Evolutionary conservation across 192 early-diverging fungal genomes (phyloP), one percentile per base, ranked within the genome.

Genomic region (Backusella tuberculispora): DNA sequence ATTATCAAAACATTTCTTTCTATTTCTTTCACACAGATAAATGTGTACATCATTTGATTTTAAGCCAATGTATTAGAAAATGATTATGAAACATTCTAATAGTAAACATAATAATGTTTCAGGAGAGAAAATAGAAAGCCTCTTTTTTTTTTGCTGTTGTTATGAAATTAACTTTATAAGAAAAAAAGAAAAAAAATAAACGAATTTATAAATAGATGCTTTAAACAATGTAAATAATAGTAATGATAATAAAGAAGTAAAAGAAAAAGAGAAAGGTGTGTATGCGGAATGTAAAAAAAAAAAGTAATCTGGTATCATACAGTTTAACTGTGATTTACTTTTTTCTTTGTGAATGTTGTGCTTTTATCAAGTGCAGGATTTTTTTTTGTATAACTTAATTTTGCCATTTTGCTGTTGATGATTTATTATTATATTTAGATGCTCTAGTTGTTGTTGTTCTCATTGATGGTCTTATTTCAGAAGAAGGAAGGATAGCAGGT

Each of bases 341-440:
- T 17, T 50, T 21, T 53, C 6, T 26, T 24, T 60, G 17, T 60
- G 53, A 24, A 24, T 56, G 21, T 34, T 56, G 53, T 60, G 6
- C n/a, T 19, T 5, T 60, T 24, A 60, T 4, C 53, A 26, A 60
- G 53, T 60, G 53, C 53, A 60, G 8, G 21, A 53, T 53, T 24
- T 53, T 21, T 60, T 56, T 60, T 10, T 43, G 13, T 21, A 66
- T 40, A 17, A 17, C 8, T 66, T 29, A 69, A 26, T 69, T 69
- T 47, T 26, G 19, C 68, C 68, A 69, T 47, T 17, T 47, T 47
- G 14, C 46, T 13, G 45, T 34, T 4, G 41, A 3, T 40, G n/a
- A 41, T 63, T 29, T 63, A 17, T 42, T 69, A 15, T 45, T 69
- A 47, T 69, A 47, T 45, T 69, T 69, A 24, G 68, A 69, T 29